Conservation (phyloP, 257 asterid genomes). For the Nicotiana knightiana region DNA sequence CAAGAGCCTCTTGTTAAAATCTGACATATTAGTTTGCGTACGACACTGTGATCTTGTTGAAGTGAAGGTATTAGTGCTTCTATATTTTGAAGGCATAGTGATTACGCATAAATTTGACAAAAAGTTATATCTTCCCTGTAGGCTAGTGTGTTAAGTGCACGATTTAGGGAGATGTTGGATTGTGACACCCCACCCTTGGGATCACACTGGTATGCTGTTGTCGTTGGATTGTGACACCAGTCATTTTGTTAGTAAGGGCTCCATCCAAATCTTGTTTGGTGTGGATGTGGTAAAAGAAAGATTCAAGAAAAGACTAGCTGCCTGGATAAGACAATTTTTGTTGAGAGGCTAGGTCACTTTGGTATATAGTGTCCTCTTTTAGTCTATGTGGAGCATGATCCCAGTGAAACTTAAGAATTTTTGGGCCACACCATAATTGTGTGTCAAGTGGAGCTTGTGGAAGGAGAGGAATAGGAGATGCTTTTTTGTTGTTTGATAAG, state of each 20-base stretch:
- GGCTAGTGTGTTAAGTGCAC: not conserved
- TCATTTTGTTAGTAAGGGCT: not conserved
- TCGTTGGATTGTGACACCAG: not conserved
- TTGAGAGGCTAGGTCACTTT: too few relatives aligned
- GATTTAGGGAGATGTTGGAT: not conserved
- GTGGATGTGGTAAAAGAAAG: too few relatives aligned
- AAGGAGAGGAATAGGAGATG: too few relatives aligned
- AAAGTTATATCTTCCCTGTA: not conserved
- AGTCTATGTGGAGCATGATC: too few relatives aligned
- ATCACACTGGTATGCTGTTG: too few relatives aligned
- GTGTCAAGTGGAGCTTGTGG: too few relatives aligned
- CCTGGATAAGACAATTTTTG: not conserved
- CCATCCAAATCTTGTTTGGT: not conserved
- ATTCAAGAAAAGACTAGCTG: too few relatives aligned
- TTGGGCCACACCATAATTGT: too few relatives aligned
- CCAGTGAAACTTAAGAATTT: too few relatives aligned
- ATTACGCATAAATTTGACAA: not conserved
- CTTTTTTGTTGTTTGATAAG: too few relatives aligned
- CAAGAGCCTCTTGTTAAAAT: not conserved
- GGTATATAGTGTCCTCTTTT: too few relatives aligned
- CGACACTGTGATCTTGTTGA: not conserved
- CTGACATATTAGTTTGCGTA: not conserved
- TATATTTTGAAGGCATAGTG: not conserved
- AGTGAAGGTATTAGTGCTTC: not conserved
- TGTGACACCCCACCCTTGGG: too few relatives aligned